phyloP scores from a whole-genome alignment of 139 green algal genomes.

The Chlorella sp. region DNA sequence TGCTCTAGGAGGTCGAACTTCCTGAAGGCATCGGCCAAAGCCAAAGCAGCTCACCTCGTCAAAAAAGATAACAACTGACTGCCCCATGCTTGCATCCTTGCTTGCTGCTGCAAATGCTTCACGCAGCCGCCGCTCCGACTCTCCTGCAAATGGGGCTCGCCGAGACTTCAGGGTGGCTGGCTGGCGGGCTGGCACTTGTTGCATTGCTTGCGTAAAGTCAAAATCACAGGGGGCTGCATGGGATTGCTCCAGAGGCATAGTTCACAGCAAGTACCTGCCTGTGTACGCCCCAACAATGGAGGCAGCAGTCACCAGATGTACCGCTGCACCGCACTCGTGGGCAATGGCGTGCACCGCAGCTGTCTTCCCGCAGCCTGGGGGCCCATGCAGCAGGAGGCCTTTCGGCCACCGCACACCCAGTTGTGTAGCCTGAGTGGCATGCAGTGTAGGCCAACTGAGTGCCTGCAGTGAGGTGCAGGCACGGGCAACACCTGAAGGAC shows the following conservation, averaged over 20 bases:
- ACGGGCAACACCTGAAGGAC: neutral
- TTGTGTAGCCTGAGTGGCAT: constrained; percentile 45
- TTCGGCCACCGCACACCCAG: constrained; percentile 70
- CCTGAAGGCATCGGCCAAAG: neutral
- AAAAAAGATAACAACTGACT: constrained; percentile 83
- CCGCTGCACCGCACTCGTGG: constrained; percentile 63
- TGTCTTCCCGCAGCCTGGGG: constrained; percentile 65
- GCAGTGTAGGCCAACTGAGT: constrained; percentile 68
- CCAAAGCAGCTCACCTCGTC: constrained; percentile 73
- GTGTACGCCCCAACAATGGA: constrained; percentile 78
- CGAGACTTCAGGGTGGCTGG: neutral
- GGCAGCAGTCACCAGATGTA: constrained; percentile 71
- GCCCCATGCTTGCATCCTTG: constrained; percentile 49
- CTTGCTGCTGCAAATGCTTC: constrained; percentile 80
- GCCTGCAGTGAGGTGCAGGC: neutral
- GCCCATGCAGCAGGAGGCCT: constrained; percentile 66
- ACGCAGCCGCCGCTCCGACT: constrained; percentile 88
- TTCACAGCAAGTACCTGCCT: neutral
- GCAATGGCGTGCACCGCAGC: constrained; percentile 50
- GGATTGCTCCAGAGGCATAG: neutral
- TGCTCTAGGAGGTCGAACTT: neutral
- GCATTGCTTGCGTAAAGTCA: neutral
- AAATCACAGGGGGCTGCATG: neutral
- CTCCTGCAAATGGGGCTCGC: constrained; percentile 54
- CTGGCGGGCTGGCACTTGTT: too few species aligned